A percentile compares a stretch with the other conserved stretches of the same genome.
These are phyloP conservation scores for Knoxdaviesia capensis DNA, from an alignment of 2,329 filamentous ascomycete species.

Conservation along the genomic window DNA sequence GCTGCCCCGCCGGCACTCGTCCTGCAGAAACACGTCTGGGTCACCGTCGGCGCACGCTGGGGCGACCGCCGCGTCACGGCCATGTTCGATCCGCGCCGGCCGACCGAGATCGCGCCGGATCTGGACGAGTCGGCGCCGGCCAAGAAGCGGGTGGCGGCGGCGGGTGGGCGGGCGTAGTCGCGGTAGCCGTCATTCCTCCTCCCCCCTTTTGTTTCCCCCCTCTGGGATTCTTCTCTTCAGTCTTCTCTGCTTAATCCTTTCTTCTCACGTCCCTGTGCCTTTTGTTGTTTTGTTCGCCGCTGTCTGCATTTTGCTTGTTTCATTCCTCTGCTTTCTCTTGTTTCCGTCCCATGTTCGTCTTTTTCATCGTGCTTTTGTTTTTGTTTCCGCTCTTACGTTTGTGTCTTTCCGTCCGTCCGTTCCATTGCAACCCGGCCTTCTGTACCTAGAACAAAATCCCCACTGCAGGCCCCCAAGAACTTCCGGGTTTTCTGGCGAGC, in stretches of 20 bases:
- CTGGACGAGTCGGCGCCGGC: conserved; percentile 19
- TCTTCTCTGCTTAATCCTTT: not conserved
- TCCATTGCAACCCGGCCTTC: too few species aligned
- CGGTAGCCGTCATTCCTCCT: not conserved
- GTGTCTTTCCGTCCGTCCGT: too few species aligned
- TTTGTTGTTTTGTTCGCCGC: not conserved
- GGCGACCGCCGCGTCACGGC: conserved; percentile 35
- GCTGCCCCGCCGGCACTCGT: conserved; percentile 10
- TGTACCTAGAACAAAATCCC: too few species aligned
- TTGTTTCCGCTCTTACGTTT: not conserved
- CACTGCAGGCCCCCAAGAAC: too few species aligned
- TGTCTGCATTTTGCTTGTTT: conserved; percentile 1
- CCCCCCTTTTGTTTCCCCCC: not conserved
- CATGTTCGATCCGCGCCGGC: conserved; percentile 32
- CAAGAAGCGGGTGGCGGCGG: not conserved
- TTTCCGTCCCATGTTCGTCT: not conserved
- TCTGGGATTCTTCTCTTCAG: not conserved
- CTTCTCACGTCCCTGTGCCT: not conserved
- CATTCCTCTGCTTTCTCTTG: conserved; percentile 1
- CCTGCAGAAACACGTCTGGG: conserved; percentile 46
- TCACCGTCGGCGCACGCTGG: conserved; percentile 42
- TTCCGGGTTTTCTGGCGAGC: too few species aligned
- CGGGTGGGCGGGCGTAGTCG: not conserved
- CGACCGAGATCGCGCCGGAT: conserved; percentile 31
- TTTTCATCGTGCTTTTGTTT: not conserved